Evolutionary conservation across 495 filamentous ascomycete species (phyloP).

Genomic region (Neurospora sp.): DNA sequence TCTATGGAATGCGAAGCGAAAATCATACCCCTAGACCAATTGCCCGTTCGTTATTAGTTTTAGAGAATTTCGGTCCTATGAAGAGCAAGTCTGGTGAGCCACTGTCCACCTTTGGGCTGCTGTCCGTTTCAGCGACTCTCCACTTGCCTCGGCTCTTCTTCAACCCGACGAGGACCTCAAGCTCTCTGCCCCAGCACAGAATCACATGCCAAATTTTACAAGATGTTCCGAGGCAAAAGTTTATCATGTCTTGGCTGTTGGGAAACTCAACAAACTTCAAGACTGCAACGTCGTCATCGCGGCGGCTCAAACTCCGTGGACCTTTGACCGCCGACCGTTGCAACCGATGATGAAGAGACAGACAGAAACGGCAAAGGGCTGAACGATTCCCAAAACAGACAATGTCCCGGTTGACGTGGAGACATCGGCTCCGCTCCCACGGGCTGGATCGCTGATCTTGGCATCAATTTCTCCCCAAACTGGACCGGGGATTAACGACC

Average conservation of each 20-base stretch:
- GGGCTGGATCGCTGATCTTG: conserved; percentile 3
- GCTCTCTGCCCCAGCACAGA: background rate
- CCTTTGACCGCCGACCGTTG: background rate
- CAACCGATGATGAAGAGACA: background rate
- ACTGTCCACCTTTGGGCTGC: background rate
- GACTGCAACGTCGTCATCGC: background rate
- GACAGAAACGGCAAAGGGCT: background rate
- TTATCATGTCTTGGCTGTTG: background rate
- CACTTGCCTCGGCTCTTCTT: conserved; percentile 8
- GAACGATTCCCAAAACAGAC: background rate
- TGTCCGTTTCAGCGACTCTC: background rate
- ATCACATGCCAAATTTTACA: background rate
- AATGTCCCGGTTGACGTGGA: background rate
- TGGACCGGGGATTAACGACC: background rate
- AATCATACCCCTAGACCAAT: conserved; percentile 37
- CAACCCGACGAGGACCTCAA: background rate
- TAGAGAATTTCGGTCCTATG: background rate
- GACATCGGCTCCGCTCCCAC: conserved; percentile 2
- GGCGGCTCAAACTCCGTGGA: background rate
- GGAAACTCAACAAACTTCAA: background rate
- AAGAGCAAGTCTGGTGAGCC: background rate
- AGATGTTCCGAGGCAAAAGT: background rate
- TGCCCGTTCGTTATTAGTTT: conserved; percentile 7
- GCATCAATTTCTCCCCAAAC: background rate
- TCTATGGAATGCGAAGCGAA: conserved; percentile 28